These are phyloP conservation scores for Hyaloraphidium curvatum DNA, from an alignment of 192 early-diverging fungal genomes.

Conservation along the genomic window DNA sequence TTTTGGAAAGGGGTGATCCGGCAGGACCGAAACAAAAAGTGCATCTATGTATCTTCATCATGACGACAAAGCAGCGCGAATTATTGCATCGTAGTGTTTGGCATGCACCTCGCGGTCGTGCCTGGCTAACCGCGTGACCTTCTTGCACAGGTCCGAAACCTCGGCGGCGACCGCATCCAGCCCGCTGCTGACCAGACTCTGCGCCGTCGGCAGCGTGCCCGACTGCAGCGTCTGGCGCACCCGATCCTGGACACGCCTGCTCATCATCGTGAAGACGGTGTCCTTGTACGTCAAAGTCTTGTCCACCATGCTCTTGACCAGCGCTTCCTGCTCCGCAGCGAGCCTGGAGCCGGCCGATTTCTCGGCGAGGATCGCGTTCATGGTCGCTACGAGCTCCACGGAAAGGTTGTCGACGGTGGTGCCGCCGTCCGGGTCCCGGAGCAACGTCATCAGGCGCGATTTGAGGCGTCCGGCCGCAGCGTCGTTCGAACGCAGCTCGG, in stretches of 20 bases:
- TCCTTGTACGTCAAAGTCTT: slow-evolving; percentile 29
- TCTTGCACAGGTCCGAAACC: slow-evolving; percentile 22
- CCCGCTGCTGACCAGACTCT: slow-evolving; percentile 26
- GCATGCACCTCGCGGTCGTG: slow-evolving; percentile 41
- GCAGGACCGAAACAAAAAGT: not conserved
- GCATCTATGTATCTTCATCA: not conserved
- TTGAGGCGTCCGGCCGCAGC: slow-evolving; percentile 9
- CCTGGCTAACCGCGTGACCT: slow-evolving; percentile 22
- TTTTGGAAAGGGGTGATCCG: not conserved
- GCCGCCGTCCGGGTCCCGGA: slow-evolving; percentile 13
- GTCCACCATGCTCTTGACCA: slow-evolving; percentile 20
- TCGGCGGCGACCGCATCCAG: slow-evolving; percentile 24
- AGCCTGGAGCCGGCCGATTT: not conserved
- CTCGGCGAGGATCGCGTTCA: slow-evolving; percentile 8
- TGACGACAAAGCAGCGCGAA: not conserved
- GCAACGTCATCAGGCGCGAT: slow-evolving; percentile 15
- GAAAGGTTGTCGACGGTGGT: slow-evolving; percentile 11
- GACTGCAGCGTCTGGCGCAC: slow-evolving; percentile 19
- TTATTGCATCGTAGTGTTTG: slow-evolving; percentile 33
- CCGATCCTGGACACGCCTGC: slow-evolving; percentile 20
- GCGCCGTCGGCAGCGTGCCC: slow-evolving; percentile 13
- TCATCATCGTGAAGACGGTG: slow-evolving; percentile 29
- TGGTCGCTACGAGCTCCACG: slow-evolving; percentile 8
- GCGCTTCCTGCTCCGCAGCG: slow-evolving; percentile 13
- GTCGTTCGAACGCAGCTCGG: slow-evolving; percentile 18